Evolutionary conservation across 768 basidiomycete species (phyloP), one percentile per base, ranked within the genome.

Genomic region (Rhodotorula diobovata): DNA sequence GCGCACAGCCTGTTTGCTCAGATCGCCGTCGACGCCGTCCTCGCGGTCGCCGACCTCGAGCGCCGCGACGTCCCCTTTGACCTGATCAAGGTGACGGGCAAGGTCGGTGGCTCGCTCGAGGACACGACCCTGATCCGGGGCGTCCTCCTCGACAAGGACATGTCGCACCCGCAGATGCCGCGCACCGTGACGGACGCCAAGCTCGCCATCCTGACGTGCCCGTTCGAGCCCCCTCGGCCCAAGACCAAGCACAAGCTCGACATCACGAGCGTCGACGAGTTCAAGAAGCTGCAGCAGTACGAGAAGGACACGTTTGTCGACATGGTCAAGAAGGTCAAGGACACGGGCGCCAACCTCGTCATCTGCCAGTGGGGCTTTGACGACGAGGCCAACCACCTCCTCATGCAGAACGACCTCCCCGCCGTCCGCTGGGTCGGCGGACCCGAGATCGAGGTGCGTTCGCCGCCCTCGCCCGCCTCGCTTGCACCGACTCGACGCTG

Each of bases 291-390:
- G 73, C 86, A 91, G 70, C 89, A 88, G 67, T 99, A 99, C 78
- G 96, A 99, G 83, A 90, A 90, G 83, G 88, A 90, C 80, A 99
- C 96, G 82, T 99, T 99, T 78, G 84, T 86, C 73, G 89, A 93
- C 79, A 99, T 99, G 96, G 97, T 99, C 81, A 89, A 90, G 81
- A 84, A 87, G 80, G 94, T 98, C 68, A 95, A 97, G 81, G 89
- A 95, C 77, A 90, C 94, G 25, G 96, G 96, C 48, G 95, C 96
- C 23, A 99, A 99, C 81, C 82, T 99, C 70, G 96, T 99, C 75
- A 97, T 99, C 77, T 99, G 96, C 81, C 96, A 99, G 80, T 99
- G 96, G 96, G 96, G 96, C 70, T 99, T 99, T 79, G 96, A 99
- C 79, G 96, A 99, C 78, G 96, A 99, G 82, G 96, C 96, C 55